These are phyloP conservation scores for Rutidosis leptorrhynchoides DNA, from an alignment of 129 eudicot genomes.

Conservation along the genomic window DNA sequence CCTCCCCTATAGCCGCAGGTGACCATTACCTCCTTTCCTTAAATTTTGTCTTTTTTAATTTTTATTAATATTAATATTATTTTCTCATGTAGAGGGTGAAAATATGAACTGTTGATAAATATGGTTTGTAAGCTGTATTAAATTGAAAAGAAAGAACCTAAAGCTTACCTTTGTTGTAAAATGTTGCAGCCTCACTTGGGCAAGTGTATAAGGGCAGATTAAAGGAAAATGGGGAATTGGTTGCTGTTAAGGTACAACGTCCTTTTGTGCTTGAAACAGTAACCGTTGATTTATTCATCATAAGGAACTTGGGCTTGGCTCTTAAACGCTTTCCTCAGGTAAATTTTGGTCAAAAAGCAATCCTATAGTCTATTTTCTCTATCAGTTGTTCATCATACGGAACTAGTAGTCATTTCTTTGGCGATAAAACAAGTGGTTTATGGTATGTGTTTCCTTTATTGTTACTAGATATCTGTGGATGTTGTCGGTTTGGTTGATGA, in stretches of 20 bases:
- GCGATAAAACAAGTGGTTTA: conserved; percentile 15
- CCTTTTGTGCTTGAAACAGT: conserved; percentile 99
- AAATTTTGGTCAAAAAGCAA: conserved; percentile 3
- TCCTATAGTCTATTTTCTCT: not conserved
- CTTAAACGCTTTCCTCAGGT: conserved; percentile 98
- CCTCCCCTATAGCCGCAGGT: conserved; percentile 99
- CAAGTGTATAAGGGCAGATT: conserved; percentile 98
- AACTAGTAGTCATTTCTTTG: conserved; percentile 11
- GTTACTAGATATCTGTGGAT: conserved; percentile 71
- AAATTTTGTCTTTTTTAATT: not conserved
- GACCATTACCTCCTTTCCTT: conserved; percentile 26
- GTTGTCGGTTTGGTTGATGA: conserved; percentile 99
- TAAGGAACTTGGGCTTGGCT: conserved; percentile 83
- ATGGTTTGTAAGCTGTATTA: conserved; percentile 13
- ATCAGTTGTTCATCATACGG: not conserved
- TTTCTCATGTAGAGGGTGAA: not conserved
- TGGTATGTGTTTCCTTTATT: conserved; percentile 19
- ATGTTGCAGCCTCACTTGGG: conserved; percentile 91
- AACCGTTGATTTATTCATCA: conserved; percentile 82
- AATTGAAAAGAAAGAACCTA: conserved; percentile 1
- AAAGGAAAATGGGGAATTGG: conserved; percentile 98
- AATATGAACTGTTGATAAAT: not conserved
- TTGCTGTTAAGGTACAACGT: conserved; percentile 98
- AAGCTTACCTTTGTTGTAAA: conserved; percentile 11
- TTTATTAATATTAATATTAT: not conserved